Evolutionary conservation across 164 flowering plant species (phyloP), one percentile per base, ranked within the genome.

Genomic region (Dillenia suffruticosa): DNA sequence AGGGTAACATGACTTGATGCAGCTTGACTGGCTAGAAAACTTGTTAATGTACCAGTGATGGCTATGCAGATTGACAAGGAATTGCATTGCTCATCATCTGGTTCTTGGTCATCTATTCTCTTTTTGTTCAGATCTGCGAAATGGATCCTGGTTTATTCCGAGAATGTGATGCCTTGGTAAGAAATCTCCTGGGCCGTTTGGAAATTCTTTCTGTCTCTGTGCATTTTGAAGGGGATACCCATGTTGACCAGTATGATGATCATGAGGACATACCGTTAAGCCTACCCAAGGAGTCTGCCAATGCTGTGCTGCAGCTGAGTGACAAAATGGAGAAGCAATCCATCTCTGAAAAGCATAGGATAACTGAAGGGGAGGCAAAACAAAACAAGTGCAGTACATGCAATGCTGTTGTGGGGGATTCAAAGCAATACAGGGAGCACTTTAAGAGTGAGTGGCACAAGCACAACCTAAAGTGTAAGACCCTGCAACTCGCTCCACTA

Each of bases 391-490:
- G 97, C 78, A 84, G 69, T 72, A 94, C 99, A 43, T 91, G 99
- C 68, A 73, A 86, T 77, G 93, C 92, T 5, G 19, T 67, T 48
- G 82, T 91, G 9, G 95, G 96, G 44, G 93, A 87, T 73, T 51
- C 89, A 9, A 87, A 79, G 69, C 83, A 83, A 63, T 94, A 84
- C 54, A 75, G 96, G 56, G 97, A 91, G 32, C 99, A 94, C 65
- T 86, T 82, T 52, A 94, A 94, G 85, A 88, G 87, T 46, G 97
- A 94, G 0, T 91, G 97, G 99, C 99, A 94, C 75, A 94, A 89
- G 74, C 99, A 94, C 65, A 94, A 94, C 68, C 57, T 94, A 9
- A 82, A 62, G 77, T 83, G 97, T 48, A 94, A 94, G 76, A 91
- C 93, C 22, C 73, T 80, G 68, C 85, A 91, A 57, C 97, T 91